Evolutionary conservation across 2,329 filamentous ascomycete genomes (phyloP), one percentile per base, ranked within the genome.

Genomic region (Exophiala bonariae): DNA sequence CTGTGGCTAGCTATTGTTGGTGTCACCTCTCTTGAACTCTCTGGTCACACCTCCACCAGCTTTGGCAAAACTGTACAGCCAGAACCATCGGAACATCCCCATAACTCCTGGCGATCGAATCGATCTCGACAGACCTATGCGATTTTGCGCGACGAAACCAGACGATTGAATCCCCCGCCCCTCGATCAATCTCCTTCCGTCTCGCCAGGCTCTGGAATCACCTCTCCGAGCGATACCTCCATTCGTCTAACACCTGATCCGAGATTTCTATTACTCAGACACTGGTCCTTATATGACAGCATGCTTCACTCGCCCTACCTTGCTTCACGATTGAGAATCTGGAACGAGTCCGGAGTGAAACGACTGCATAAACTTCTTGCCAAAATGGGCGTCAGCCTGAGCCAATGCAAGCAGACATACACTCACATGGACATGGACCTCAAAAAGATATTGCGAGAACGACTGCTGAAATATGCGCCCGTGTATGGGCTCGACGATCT

Each of bases 371-470:
- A 97, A 64, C 79, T 99, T 1, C 78, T 99, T 2, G 93, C 93
- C 34, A 99, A 97, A 69, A 99, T 99, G 92, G 93, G 93, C 23
- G 88, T 99, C 45, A 95, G 89, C 62, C 75, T 97, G 30, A 86
- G 86, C 4, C 92, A 99, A 70, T 96, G 91, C 70, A 91, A 89
- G 61, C 93, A 97, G 68, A 92, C 84, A 64, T 99, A 97, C 65
- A 89, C 90, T 0, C 93, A 99, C 67, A 97, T 99, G 91, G 92
- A 97, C 68, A 95, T 96, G 83, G 85, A 95, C 67, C 74, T 99
- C 26, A 99, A 97, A 70, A 85, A 89, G 4, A 88, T 89, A 22
- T 72, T 97, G 22, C 83, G 92, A 33, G 82, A 88, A 38, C 89
- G 95, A 50, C 77, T 99, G 2, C 77, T 96, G 16, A 92, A 92